phyloP scores from a whole-genome alignment of 345 rosid species.

The Erodium maritimum region DNA sequence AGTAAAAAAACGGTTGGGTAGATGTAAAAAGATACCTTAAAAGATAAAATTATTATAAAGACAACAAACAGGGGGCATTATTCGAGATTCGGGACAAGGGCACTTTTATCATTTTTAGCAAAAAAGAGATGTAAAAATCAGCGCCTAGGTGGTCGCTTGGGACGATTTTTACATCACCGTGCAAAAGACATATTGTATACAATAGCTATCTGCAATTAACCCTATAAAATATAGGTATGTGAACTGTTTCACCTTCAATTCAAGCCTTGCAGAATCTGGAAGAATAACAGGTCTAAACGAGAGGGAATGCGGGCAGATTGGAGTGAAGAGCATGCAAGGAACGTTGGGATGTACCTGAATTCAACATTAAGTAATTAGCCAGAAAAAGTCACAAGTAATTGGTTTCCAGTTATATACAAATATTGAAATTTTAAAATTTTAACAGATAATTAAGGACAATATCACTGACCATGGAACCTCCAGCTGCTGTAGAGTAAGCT shows the following conservation, averaged over 20 bases:
- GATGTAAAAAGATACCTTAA: too few species aligned
- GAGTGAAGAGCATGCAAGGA: constrained; percentile 96
- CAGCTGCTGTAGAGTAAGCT: constrained; percentile 96
- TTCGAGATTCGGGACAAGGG: too few species aligned
- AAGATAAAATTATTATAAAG: too few species aligned
- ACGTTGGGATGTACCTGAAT: constrained; percentile 98
- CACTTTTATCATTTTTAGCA: too few species aligned
- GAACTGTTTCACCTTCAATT: constrained; percentile 51
- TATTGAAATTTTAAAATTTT: not conserved
- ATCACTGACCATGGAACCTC: constrained; percentile 87
- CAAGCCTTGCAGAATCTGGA: constrained; percentile 94
- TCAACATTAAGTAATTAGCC: constrained; percentile 6
- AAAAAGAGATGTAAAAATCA: too few species aligned
- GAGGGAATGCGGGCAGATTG: constrained; percentile 95
- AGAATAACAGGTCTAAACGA: constrained; percentile 97
- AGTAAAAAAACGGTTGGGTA: too few species aligned
- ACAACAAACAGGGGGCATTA: too few species aligned
- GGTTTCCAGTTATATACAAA: not conserved
- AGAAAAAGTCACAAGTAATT: constrained; percentile 8
- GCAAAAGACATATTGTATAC: too few species aligned
- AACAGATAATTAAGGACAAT: not conserved
- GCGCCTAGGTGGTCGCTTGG: too few species aligned
- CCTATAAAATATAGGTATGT: not conserved
- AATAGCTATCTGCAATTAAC: too few species aligned
- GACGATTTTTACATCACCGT: too few species aligned